phyloP scores from a whole-genome alignment of 345 rosid genomes.

The Eucalyptus sp. region DNA sequence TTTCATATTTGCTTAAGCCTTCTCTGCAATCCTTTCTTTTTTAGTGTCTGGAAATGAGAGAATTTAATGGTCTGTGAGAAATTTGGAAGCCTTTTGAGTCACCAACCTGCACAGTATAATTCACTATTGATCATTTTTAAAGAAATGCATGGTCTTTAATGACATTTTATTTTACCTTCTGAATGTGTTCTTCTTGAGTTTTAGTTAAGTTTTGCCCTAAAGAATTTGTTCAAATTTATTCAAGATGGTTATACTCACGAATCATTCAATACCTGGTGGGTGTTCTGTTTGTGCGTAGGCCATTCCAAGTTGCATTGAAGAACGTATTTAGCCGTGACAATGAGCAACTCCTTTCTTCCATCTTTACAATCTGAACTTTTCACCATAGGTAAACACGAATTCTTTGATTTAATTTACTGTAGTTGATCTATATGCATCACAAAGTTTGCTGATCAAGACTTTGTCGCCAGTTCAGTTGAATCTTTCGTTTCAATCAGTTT shows the following conservation, averaged over 20 bases:
- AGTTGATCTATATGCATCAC: background rate
- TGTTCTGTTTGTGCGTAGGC: background rate
- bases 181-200: background rate
- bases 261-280: background rate
- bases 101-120: background rate
- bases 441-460: background rate
- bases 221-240: background rate
- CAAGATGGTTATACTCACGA: background rate
- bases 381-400: slow-evolving; percentile 8
- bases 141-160: background rate
- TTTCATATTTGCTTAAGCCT: background rate
- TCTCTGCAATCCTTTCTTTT: background rate
- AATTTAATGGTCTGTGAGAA: background rate
- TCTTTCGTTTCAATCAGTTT: background rate
- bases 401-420: background rate
- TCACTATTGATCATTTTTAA: background rate
- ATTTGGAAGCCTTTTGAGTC: background rate
- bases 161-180: background rate
- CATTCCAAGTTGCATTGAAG: background rate
- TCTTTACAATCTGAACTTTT: slow-evolving; percentile 14
- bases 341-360: slow-evolving; percentile 30
- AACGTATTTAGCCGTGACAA: background rate
- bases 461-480: background rate
- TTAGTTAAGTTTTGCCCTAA: background rate
- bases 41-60: background rate